Base-by-base conservation (phyloP, 2,329 filamentous ascomycete species). In the Pseudogymnoascus sp. region DNA sequence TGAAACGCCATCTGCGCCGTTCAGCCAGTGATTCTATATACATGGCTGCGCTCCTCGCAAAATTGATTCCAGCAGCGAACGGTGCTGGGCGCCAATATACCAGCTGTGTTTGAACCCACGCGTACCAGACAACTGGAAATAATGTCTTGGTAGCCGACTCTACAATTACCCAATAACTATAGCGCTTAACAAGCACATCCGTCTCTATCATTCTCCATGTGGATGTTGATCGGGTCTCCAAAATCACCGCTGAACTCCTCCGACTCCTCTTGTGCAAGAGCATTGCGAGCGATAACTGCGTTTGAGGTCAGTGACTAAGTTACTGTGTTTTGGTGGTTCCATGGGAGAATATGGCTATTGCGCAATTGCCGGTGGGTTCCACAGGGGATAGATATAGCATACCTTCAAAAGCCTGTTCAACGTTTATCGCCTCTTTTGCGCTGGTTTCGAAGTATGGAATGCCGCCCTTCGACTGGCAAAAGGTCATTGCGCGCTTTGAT, bases 391-490 rank as follows among this genome's bases (percentile, higher is more conserved):
- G 26, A 9, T 59, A 17, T 59, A 64, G 59, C 73, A 69, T 73
- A 85, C 83, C 82, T 74, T 86, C 83, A 69, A 91, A 91, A 53
- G 88, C 88, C 74, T 90, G 92, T 78, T 99, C 95, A 46, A 99
- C 95, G 74, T 99, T 99, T 78, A 97, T 89, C 65, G 93, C 95
- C 77, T 99, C 95, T 81, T 99, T 99, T 65, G 95, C 95, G 77
- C 93, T 97, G 17, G 95, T 99, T 85, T 99, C 95, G 73, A 99
- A 99, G 78, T 99, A 99, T 17, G 95, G 95, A 68, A 99, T 97
- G 65, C 91, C 91, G 59, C 93, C 93, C 79, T 97, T 97, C 64
- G 91, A 96, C 77, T 97, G 92, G 77, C 95, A 99, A 76, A 97
- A 99, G 13, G 93, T 93, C 86, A 93, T 93, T 65, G 95, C 95